Evolutionary conservation across 345 rosid species (phyloP).

Genomic region (thale cress (Arabidopsis thaliana)): DNA sequence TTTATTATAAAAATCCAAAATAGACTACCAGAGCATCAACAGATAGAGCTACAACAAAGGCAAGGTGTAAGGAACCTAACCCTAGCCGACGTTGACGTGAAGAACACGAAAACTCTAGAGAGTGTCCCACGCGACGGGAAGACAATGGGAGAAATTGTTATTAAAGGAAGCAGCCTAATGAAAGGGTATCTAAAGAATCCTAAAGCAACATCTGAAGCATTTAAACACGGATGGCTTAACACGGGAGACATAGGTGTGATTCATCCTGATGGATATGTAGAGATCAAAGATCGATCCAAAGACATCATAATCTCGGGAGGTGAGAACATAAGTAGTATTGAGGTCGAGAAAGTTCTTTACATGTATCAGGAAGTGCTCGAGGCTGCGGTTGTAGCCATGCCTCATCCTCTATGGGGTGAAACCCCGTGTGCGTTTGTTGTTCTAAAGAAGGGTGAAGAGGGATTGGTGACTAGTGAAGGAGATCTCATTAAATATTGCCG

Average conservation of each 20-base stretch:
- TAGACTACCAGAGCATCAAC: slow-evolving; percentile 34
- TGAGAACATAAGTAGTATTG: slow-evolving; percentile 68
- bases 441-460: slow-evolving; percentile 30
- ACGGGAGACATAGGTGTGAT: slow-evolving; percentile 65
- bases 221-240: slow-evolving; percentile 64
- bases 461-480: slow-evolving; percentile 32
- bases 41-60: slow-evolving; percentile 22
- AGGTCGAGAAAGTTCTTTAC: slow-evolving; percentile 58
- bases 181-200: slow-evolving; percentile 58
- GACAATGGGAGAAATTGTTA: slow-evolving; percentile 65
- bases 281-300: slow-evolving; percentile 69
- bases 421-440: slow-evolving; percentile 62
- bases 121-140: slow-evolving; percentile 61
- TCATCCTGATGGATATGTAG: slow-evolving; percentile 56
- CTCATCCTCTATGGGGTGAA: slow-evolving; percentile 64
- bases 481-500: slow-evolving; percentile 53
- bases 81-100: slow-evolving; percentile 58
- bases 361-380: slow-evolving; percentile 52
- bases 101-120: slow-evolving; percentile 53
- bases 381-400: slow-evolving; percentile 68
- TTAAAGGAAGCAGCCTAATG: slow-evolving; percentile 63
- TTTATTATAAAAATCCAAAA: background rate
- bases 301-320: slow-evolving; percentile 76
- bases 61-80: slow-evolving; percentile 47
- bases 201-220: slow-evolving; percentile 54